phyloP scores from a whole-genome alignment of 768 basidiomycete species.

The Boletales sp. region DNA sequence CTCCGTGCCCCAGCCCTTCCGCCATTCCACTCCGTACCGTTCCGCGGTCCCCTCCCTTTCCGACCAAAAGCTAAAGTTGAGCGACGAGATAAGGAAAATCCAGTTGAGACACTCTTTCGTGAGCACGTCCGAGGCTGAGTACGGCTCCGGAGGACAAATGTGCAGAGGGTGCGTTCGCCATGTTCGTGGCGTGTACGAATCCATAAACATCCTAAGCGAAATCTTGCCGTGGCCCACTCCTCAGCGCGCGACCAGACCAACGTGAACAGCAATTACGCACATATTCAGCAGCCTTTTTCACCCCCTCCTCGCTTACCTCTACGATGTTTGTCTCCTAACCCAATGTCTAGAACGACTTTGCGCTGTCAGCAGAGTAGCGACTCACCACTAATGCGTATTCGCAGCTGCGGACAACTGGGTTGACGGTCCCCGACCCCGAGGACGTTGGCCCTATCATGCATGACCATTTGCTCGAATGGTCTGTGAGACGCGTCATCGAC shows the following conservation, averaged over 20 bases:
- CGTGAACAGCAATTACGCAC: constrained; percentile 34
- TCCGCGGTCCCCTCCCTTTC: constrained; percentile 53
- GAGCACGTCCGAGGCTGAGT: constrained; percentile 47
- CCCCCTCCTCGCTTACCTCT: constrained; percentile 54
- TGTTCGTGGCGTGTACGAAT: constrained; percentile 73
- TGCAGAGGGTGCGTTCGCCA: constrained; percentile 73
- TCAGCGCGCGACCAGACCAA: constrained; percentile 5
- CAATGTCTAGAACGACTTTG: not conserved
- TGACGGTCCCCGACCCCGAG: constrained; percentile 22
- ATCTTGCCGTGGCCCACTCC: constrained; percentile 44
- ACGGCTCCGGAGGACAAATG: constrained; percentile 65
- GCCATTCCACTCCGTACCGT: constrained; percentile 80
- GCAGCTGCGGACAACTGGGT: constrained; percentile 59
- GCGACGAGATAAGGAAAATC: constrained; percentile 83
- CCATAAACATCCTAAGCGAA: constrained; percentile 48
- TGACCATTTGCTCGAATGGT: too few species aligned
- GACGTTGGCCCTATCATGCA: not conserved
- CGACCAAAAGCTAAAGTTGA: constrained; percentile 92
- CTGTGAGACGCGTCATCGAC: too few species aligned
- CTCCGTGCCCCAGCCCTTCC: constrained; percentile 56
- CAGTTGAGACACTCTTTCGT: constrained; percentile 67
- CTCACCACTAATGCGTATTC: constrained; percentile 56
- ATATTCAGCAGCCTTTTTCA: constrained; percentile 62
- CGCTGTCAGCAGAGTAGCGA: not conserved
- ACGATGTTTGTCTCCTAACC: constrained; percentile 58